A percentile compares a stretch with the other conserved stretches of the same genome.
Evolutionary conservation across 495 filamentous ascomycete genomes (phyloP).

Genomic region (Cercophora scortea): DNA sequence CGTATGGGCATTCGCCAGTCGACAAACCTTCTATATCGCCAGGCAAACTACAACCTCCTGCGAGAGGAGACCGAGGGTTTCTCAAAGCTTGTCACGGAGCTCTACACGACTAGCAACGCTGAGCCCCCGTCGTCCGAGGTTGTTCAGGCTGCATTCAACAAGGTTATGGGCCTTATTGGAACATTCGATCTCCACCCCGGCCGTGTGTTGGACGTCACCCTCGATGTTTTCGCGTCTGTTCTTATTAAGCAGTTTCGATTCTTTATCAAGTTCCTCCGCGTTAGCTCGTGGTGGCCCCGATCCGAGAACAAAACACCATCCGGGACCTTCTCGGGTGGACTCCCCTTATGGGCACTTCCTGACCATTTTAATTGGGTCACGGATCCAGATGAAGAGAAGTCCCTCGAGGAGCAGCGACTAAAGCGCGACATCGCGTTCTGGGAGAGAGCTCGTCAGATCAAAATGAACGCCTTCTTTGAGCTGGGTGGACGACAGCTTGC

Average conservation of each 20-base stretch:
- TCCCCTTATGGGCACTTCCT: constrained; percentile 79
- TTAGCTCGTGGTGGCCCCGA: constrained; percentile 96
- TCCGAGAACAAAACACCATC: constrained; percentile 30
- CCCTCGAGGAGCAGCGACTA: constrained; percentile 41
- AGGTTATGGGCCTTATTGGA: constrained; percentile 63
- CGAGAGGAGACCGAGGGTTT: constrained; percentile 96
- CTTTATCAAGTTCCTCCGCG: constrained; percentile 82
- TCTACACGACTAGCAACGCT: constrained; percentile 52
- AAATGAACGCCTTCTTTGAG: constrained; percentile 82
- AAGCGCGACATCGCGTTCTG: constrained; percentile 73
- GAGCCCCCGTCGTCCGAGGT: constrained; percentile 35
- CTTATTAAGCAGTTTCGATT: constrained; percentile 59
- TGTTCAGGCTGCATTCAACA: constrained; percentile 44
- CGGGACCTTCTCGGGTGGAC: constrained; percentile 37
- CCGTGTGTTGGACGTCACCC: constrained; percentile 80
- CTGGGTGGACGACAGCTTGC: constrained; percentile 55
- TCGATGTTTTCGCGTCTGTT: constrained; percentile 39
- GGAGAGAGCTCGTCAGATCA: constrained; percentile 64
- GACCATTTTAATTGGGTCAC: constrained; percentile 48
- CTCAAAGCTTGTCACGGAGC: constrained; percentile 54
- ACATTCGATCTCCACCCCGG: constrained; percentile 60
- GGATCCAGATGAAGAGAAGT: constrained; percentile 57
- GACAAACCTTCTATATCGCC: constrained; percentile 87
- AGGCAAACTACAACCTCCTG: constrained; percentile 92
- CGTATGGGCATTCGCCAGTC: constrained; percentile 77